Evolutionary conservation across 257 asterid genomes (phyloP).

Genomic region (Nicotiana obtusifolia): DNA sequence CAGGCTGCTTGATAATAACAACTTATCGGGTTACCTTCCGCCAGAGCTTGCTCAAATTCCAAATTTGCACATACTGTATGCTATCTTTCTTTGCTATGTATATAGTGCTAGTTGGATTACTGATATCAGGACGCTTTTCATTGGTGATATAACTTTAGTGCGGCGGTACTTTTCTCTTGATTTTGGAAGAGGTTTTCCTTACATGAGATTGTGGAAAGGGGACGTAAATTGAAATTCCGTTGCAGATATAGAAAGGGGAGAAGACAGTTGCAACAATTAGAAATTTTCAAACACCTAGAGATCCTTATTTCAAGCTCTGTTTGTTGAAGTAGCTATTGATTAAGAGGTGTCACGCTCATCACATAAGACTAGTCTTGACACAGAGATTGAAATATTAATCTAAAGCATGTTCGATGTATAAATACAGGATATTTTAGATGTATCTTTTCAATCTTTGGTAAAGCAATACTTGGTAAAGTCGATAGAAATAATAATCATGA

Average conservation of each 20-base stretch:
- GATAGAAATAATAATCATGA: background rate
- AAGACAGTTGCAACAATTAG: slow-evolving; percentile 1
- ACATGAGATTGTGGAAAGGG: background rate
- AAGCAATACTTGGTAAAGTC: background rate
- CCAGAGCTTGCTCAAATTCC: slow-evolving; percentile 66
- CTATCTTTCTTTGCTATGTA: slow-evolving; percentile 9
- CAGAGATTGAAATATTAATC: background rate
- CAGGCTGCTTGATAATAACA: slow-evolving; percentile 97
- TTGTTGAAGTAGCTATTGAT: background rate
- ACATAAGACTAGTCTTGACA: background rate
- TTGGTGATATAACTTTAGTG: background rate
- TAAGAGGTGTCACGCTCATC: background rate
- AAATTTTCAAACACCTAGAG: background rate
- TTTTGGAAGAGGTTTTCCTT: background rate
- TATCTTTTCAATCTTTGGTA: background rate
- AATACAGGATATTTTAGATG: background rate
- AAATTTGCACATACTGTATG: slow-evolving; percentile 67
- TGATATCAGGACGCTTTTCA: background rate
- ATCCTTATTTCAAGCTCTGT: background rate
- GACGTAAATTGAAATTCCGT: background rate
- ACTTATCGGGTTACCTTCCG: slow-evolving; percentile 88
- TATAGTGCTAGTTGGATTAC: background rate
- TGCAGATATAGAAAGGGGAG: background rate
- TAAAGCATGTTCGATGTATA: background rate
- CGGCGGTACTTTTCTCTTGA: background rate